Base-by-base conservation (phyloP, 352 stramenopile genomes). In the Phytophthora sp. region DNA sequence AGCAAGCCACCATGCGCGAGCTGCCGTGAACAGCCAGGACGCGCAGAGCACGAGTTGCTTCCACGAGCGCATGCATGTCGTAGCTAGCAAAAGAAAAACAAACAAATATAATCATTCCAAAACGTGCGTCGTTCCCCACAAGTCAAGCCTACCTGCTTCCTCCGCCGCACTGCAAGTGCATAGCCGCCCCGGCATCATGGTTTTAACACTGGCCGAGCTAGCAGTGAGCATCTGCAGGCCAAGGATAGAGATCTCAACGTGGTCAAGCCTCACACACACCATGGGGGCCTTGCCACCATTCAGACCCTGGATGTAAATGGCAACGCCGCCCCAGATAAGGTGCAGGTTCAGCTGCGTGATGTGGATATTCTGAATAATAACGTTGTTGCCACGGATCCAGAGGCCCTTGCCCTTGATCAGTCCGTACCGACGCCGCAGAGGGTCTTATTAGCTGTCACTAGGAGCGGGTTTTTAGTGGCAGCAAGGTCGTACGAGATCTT, bases 331-430 rank as follows among this genome's bases (percentile, higher is more conserved):
- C 65, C 65, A 73, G 60, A 84, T 68, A 15, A 77, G 31, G 57
- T 84, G 73, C 24, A 66, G 66, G 66, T 84, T 84, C 18, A 83
- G 42, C 44, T 83, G 55, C 24, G 69, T 60, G 62, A 84, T 79
- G 66, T 84, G 63, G 41, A 84, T 59, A 41, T 84, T 82, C 59
- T 84, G 73, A 23, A 84, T 51, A 36, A 84, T 84, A 50, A 84
- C 59, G 53, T 81, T 84, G 58, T 77, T 36, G 35, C 73, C 72
- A 12, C 52, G 42, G 47, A 81, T 45, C 59, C 62, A 77, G 4
- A 80, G 60, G 7, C 74, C 74, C 45, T 82, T 82, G 71, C 74
- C 72, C 62, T 74, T 69, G 57, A 84, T 80, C 38, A 78, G 57
- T 26, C 73, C 73, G 46, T 71, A 20, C 76, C 76, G 16, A 79